Conservation (phyloP, 2,329 filamentous ascomycete genomes). For the Corynespora cassiicola region DNA sequence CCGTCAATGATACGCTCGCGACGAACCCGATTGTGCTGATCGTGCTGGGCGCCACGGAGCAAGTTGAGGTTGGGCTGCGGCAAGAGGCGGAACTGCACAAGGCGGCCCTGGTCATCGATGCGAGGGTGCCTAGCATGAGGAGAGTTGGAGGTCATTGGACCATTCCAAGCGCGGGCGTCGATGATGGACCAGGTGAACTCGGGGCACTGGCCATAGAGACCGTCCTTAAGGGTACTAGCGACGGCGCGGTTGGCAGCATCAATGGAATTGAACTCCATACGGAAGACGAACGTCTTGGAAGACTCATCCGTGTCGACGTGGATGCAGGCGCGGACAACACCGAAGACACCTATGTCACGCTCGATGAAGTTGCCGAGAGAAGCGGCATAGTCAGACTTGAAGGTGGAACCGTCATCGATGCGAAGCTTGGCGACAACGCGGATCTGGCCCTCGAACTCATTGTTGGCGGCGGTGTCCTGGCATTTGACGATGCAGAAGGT, state of each 20-base stretch:
- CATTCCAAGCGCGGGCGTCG: constrained; percentile 23
- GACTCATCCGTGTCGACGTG: constrained; percentile 23
- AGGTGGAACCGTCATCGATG: constrained; percentile 16
- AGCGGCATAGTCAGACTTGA: constrained; percentile 21
- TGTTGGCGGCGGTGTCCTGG: constrained; percentile 26
- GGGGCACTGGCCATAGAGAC: constrained; percentile 16
- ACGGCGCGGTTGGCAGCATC: constrained; percentile 34
- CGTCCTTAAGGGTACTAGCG: constrained; percentile 18
- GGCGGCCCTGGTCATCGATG: constrained; percentile 27
- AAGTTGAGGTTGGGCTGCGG: constrained; percentile 5
- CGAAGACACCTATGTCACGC: constrained; percentile 21
- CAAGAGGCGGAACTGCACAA: constrained; percentile 23
- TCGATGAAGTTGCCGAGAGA: constrained; percentile 19
- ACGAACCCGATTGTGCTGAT: constrained; percentile 48
- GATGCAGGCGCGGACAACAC: constrained; percentile 21
- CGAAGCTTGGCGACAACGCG: constrained; percentile 18
- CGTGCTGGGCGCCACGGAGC: constrained; percentile 14
- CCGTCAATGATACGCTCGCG: constrained; percentile 48
- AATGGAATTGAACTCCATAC: constrained; percentile 39
- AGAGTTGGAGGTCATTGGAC: constrained; percentile 24
- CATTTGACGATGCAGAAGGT: constrained; percentile 32
- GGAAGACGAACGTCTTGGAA: constrained; percentile 27
- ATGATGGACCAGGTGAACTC: constrained; percentile 25
- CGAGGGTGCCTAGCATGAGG: constrained; percentile 26
- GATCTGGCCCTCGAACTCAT: constrained; percentile 43